phyloP scores from a whole-genome alignment of 2,329 filamentous ascomycete species.

The Fusarium sp. region DNA sequence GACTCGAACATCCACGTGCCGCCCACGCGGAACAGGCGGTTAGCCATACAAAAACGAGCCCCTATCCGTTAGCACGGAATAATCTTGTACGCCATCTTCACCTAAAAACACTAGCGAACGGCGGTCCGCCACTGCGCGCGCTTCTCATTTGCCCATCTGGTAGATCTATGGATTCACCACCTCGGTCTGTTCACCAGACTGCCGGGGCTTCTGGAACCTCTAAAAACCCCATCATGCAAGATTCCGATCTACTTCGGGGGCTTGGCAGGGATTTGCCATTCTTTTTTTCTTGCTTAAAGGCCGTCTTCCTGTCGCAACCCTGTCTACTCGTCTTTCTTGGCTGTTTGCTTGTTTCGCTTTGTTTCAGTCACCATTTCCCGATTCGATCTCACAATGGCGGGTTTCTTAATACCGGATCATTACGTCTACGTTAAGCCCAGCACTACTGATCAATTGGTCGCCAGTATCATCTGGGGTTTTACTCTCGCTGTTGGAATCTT shows the following conservation, averaged over 20 bases:
- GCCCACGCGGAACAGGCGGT: neutral
- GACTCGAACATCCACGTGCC: neutral
- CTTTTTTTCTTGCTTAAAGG: neutral
- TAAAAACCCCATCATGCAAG: neutral
- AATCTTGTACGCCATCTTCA: neutral
- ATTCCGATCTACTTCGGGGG: neutral
- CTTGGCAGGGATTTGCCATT: neutral
- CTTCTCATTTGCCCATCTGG: neutral
- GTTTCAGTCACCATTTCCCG: neutral
- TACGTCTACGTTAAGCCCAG: slow-evolving; percentile 23
- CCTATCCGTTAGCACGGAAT: slow-evolving; percentile 3
- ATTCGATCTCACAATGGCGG: slow-evolving; percentile 3
- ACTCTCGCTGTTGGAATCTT: slow-evolving; percentile 37
- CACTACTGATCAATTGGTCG: slow-evolving; percentile 33
- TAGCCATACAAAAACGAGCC: neutral
- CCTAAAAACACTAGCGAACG: neutral
- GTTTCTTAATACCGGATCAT: slow-evolving; percentile 31
- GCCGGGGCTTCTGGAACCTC: neutral
- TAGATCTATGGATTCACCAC: neutral
- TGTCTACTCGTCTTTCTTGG: neutral
- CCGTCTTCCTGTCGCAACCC: neutral
- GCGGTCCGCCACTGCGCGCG: neutral
- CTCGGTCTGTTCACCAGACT: neutral
- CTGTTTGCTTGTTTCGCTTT: neutral
- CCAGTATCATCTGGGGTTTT: slow-evolving; percentile 42